phyloP scores from a whole-genome alignment of 2,329 filamentous ascomycete genomes.

The Aaosphaeria arxii region DNA sequence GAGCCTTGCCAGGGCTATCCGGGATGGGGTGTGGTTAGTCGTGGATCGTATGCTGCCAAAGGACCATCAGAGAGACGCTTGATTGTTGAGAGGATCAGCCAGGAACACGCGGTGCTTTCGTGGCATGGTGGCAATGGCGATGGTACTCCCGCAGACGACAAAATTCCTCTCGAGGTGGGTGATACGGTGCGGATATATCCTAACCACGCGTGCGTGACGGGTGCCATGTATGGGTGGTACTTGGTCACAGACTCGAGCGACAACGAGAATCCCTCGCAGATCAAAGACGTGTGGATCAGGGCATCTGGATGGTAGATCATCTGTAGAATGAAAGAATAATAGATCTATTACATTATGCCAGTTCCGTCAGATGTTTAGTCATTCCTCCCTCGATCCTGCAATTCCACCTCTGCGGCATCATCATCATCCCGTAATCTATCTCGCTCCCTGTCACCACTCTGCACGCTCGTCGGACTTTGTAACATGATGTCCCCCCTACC shows the following conservation, averaged over 20 bases:
- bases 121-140: conserved; percentile 51
- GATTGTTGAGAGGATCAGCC: conserved; percentile 69
- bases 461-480: conserved; percentile 14
- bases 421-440: conserved; percentile 5
- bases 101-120: conserved; percentile 73
- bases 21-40: conserved; percentile 67
- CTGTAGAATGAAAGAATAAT: not conserved
- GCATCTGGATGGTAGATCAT: conserved; percentile 63
- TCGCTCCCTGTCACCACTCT: conserved; percentile 2
- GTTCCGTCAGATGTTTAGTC: too few relatives aligned
- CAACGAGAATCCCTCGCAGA: conserved; percentile 53
- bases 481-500: conserved; percentile 22
- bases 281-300: conserved; percentile 72
- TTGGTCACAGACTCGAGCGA: conserved; percentile 65
- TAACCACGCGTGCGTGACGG: conserved; percentile 77
- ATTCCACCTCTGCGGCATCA: conserved; percentile 13
- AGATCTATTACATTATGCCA: not conserved
- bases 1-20: conserved; percentile 70
- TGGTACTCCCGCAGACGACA: conserved; percentile 28
- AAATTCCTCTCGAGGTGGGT: conserved; percentile 52
- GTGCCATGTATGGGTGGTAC: conserved; percentile 70
- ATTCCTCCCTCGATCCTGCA: conserved; percentile 17
- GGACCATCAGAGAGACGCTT: conserved; percentile 46
- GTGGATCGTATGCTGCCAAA: conserved; percentile 26
- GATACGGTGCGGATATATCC: conserved; percentile 71